Percentiles rank a stretch among this genome's conserved stretches.
Conservation (phyloP, 331 rosid genomes). For the Malus hybrid region DNA sequence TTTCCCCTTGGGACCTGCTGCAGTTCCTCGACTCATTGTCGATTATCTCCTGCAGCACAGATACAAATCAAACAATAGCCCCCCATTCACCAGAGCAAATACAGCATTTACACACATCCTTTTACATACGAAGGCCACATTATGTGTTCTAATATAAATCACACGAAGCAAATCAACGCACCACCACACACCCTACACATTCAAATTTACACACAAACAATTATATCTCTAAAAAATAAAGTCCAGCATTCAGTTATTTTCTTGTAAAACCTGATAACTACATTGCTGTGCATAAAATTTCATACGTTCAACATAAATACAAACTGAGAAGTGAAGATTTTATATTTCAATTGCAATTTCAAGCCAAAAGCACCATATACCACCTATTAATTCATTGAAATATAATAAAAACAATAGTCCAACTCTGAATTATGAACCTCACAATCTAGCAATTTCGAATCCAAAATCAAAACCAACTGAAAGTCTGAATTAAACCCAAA, state of each 20-base stretch:
- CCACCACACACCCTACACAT: not conserved
- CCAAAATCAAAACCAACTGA: not conserved
- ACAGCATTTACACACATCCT: not conserved
- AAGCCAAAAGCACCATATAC: not conserved
- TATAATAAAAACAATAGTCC: not conserved
- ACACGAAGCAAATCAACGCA: not conserved
- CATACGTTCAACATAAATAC: not conserved
- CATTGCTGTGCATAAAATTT: not conserved
- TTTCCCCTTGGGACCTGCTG: conserved; percentile 58
- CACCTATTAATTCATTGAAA: not conserved
- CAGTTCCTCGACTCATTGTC: conserved; percentile 65
- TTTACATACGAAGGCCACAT: not conserved
- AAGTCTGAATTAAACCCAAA: not conserved
- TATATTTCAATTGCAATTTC: not conserved
- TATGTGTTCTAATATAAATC: not conserved
- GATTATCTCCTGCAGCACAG: not conserved
- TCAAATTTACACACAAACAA: not conserved
- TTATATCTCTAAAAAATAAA: not conserved
- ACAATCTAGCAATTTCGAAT: not conserved
- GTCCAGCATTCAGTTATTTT: not conserved
- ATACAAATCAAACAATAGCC: not conserved
- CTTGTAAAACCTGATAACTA: not conserved
- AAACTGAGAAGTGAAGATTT: not conserved
- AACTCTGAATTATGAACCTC: not conserved
- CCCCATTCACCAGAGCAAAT: not conserved